These are phyloP conservation scores for Pyrenophora tritici-repentis DNA, from an alignment of 2,329 filamentous ascomycete species.

Conservation along the genomic window DNA sequence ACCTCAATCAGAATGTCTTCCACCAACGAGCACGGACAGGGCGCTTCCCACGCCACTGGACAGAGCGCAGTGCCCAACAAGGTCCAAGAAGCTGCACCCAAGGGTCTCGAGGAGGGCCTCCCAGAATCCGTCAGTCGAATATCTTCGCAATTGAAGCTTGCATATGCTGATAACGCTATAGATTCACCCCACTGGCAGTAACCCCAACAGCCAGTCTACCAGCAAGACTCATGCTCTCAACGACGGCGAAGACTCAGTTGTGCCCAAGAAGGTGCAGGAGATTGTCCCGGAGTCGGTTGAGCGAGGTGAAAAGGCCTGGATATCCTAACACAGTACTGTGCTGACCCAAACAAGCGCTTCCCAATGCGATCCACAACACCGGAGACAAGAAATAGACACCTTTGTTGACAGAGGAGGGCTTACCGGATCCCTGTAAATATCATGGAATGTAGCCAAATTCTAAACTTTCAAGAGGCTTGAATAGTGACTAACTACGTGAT, in stretches of 20 bases:
- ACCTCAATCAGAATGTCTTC: slow-evolving; percentile 32
- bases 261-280: slow-evolving; percentile 53
- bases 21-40: slow-evolving; percentile 47
- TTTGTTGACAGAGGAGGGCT: neutral
- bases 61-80: slow-evolving; percentile 48
- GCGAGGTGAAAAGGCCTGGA: slow-evolving; percentile 24
- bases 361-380: slow-evolving; percentile 52
- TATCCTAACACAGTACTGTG: neutral
- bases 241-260: slow-evolving; percentile 44
- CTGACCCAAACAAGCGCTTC: slow-evolving; percentile 31
- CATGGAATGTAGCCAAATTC: neutral
- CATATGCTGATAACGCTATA: slow-evolving; percentile 12
- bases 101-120: slow-evolving; percentile 47
- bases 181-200: slow-evolving; percentile 46
- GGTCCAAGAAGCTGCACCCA: slow-evolving; percentile 47
- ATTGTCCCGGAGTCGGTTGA: slow-evolving; percentile 52
- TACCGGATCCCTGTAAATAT: neutral
- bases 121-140: slow-evolving; percentile 40
- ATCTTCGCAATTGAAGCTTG: neutral
- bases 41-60: slow-evolving; percentile 49
- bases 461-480: neutral
- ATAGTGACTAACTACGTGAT: too few relatives aligned
- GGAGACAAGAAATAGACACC: slow-evolving; percentile 27
- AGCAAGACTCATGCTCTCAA: slow-evolving; percentile 49
- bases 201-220: slow-evolving; percentile 42